A percentile compares a stretch with the other conserved stretches of the same genome.
Conservation (phyloP, 2,329 filamentous ascomycete genomes). For the Calonectria pteridis region DNA sequence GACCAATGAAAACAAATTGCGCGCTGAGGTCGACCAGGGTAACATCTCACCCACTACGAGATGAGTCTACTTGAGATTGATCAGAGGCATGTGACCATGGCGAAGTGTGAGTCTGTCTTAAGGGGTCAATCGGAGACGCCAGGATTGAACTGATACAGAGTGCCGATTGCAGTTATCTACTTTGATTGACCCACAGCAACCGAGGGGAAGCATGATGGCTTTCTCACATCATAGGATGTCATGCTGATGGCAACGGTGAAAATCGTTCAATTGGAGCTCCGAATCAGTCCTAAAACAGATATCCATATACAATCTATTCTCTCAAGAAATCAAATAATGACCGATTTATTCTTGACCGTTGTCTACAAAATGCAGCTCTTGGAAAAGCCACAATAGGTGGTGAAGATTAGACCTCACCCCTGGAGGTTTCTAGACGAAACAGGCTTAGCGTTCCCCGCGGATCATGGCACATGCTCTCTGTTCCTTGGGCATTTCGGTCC, state of each 20-base stretch:
- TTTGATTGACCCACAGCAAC: background rate
- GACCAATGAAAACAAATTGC: slow-evolving; percentile 4
- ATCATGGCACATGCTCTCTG: slow-evolving; percentile 5
- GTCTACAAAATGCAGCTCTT: background rate
- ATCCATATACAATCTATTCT: background rate
- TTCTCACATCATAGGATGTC: too few species aligned
- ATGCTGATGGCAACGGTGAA: background rate
- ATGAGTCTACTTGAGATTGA: background rate
- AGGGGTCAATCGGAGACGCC: background rate
- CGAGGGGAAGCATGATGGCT: background rate
- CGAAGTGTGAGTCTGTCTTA: too few species aligned
- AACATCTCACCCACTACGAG: too few species aligned
- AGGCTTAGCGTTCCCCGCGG: slow-evolving; percentile 3
- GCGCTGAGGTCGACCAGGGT: background rate
- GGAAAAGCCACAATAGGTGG: background rate
- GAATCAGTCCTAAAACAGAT: too few species aligned
- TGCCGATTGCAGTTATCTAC: background rate
- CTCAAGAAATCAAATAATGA: background rate
- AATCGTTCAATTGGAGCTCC: background rate
- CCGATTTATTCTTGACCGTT: background rate
- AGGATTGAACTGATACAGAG: background rate
- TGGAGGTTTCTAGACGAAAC: background rate
- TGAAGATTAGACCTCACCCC: background rate
- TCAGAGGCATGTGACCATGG: background rate
- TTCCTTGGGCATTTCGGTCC: background rate